A percentile compares a stretch with the other conserved stretches of the same genome.
These are phyloP conservation scores for Aphanoascus verrucosus DNA, from an alignment of 2,329 filamentous ascomycete genomes.

Conservation along the genomic window DNA sequence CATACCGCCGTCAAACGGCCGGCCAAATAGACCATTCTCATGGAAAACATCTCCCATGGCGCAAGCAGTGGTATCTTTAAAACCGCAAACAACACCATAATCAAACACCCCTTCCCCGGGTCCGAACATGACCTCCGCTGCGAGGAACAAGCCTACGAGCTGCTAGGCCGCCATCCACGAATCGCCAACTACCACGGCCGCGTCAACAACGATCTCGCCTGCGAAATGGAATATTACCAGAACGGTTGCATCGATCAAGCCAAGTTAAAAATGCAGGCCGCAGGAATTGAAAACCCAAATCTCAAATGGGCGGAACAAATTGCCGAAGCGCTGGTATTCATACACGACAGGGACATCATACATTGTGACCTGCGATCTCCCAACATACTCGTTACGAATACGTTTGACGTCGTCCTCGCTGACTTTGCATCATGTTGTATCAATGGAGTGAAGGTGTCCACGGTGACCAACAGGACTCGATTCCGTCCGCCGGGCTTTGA, in stretches of 20 bases:
- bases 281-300: slow-evolving; percentile 5
- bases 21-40: too few species aligned
- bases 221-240: slow-evolving; percentile 7
- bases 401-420: slow-evolving; percentile 6
- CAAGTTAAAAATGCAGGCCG: not conserved
- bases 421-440: slow-evolving; percentile 7
- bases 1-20: too few species aligned
- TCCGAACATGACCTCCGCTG: slow-evolving; percentile 4
- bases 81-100: too few species aligned
- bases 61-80: too few species aligned
- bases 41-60: too few species aligned
- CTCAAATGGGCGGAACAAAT: slow-evolving; percentile 8
- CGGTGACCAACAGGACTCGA: not conserved
- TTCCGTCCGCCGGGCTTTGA: slow-evolving; percentile 6
- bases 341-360: slow-evolving; percentile 7
- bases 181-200: slow-evolving; percentile 5
- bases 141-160: slow-evolving; percentile 7
- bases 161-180: slow-evolving; percentile 6
- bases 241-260: slow-evolving; percentile 9
- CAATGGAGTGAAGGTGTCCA: slow-evolving; percentile 7
- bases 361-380: slow-evolving; percentile 7
- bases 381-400: slow-evolving; percentile 6
- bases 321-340: slow-evolving; percentile 1
- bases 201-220: not conserved
- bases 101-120: too few species aligned